Evolutionary conservation across 2,329 filamentous ascomycete species (phyloP), one percentile per base, ranked within the genome.

Genomic region (Setomelanomma holmii): DNA sequence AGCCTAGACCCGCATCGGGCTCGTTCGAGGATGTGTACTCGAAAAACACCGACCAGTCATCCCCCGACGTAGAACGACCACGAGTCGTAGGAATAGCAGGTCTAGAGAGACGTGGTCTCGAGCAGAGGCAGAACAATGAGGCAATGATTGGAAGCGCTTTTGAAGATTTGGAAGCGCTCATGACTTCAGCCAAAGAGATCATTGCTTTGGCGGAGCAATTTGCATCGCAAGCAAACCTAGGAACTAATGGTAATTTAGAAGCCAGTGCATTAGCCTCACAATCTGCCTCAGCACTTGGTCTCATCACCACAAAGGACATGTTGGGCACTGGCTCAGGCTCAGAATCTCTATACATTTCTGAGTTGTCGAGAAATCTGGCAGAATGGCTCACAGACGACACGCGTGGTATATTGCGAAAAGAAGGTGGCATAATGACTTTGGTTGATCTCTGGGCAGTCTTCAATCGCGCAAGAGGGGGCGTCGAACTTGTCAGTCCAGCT

Each of bases 141-240:
- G 78, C 91, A 8, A 88, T 97, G 43, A 96, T 99, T 59, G 93
- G 93, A 21, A 92, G 86, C 60, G 93, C 95, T 0, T 99, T 99
- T 67, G 93, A 97, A 71, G 95, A 99, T 68, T 84, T 99, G 0
- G 93, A 98, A 71, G 93, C 95, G 3, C 81, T 99, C 33, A 99
- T 98, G 93, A 91, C 93, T 3, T 97, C 93, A 3, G 95, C 95
- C 4, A 97, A 98, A 71, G 91, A 99, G 71, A 91, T 99, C 42
- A 89, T 98, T 44, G 91, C 92, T 4, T 86, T 99, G 36, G 95
- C 95, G 1, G 93, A 98, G 74, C 87, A 87, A 14, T 93, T 98
- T 63, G 87, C 91, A 1, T 82, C 86, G 11, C 89, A 93, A 67
- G 79, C 81, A 0, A 79, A 80, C 51, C 77, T 80, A 17, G 84